These are phyloP conservation scores for Ceratocystis eucalypticola DNA, from an alignment of 2,329 filamentous ascomycete species.

Conservation along the genomic window DNA sequence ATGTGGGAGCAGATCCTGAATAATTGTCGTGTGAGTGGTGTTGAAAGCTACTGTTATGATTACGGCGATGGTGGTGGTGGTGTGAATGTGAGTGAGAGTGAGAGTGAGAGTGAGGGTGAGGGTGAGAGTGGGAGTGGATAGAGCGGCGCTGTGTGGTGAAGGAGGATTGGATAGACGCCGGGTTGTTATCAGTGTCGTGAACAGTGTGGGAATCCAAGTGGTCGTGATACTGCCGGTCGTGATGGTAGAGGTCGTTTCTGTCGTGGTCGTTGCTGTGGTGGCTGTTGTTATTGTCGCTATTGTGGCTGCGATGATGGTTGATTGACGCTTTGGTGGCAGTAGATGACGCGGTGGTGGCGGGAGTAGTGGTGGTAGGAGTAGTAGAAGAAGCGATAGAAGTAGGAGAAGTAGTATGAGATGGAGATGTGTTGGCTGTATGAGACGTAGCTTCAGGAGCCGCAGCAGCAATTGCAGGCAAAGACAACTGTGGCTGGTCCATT, in stretches of 20 bases:
- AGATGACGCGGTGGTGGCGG: slow-evolving; percentile 3
- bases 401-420: neutral
- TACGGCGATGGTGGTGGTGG: neutral
- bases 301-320: neutral
- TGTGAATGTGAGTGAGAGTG: neutral
- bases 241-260: neutral
- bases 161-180: too few relatives aligned
- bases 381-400: neutral
- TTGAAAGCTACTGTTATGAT: neutral
- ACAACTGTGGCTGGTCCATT: slow-evolving; percentile 2
- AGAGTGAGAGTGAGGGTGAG: neutral
- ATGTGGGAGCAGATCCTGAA: neutral
- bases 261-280: neutral
- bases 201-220: neutral
- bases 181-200: too few relatives aligned
- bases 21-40: neutral
- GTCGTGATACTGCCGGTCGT: neutral
- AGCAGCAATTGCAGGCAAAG: neutral
- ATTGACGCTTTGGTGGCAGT: neutral
- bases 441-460: slow-evolving; percentile 5
- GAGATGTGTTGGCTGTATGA: neutral
- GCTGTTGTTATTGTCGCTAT: neutral
- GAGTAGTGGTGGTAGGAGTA: slow-evolving; percentile 2
- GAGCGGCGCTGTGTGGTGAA: too few relatives aligned
- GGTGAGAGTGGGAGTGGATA: neutral